Evolutionary conservation across 768 basidiomycete species (phyloP), one percentile per base, ranked within the genome.

Genomic region (Clitopilus hobsonii): DNA sequence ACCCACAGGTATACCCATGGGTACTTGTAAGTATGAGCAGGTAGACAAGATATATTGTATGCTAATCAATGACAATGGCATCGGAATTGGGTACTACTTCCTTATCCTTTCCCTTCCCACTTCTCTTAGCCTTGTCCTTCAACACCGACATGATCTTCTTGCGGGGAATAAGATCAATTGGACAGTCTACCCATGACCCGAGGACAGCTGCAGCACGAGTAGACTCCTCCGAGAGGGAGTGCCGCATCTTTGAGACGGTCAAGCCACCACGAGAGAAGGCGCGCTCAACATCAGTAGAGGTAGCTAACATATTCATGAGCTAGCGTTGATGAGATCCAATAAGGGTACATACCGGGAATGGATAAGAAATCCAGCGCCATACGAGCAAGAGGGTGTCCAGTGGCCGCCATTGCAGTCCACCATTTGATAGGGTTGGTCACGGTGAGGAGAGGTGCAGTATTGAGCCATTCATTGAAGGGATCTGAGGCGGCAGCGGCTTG

Each of bases 231-330:
- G 60, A 60, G 5, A 71, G 58, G 0, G 65, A 60, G 53, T 68
- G 67, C 0, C 57, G 54, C 38, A 65, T 58, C 28, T 64, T 65
- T 6, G 64, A 69, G 4, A 69, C 64, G 1, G 61, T 64, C 0
- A 71, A 60, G 3, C 65, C 64, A 27, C 69, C 65, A 8, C 53
- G 49, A 6, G 64, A 69, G 55, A 71, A 69, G 2, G 64, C 60
- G 7, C 60, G 57, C 51, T 71, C 66, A 30, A 66, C 65, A 53
- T 68, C 63, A 16, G 63, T 65, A 3, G 68, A 69, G 0, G 55
- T 63, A 0, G 64, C 68, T 71, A 57, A 8, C 45, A 48, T 20
- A 41, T 7, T 41, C 6, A 18, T 41, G 6, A 41, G 8, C 11
- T 20, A 41, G 18, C 8, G 18, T 11, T 18, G n/a, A 41, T 10